Evolutionary conservation across 768 basidiomycete species (phyloP).

Genomic region (Podaxis carcinomalis): DNA sequence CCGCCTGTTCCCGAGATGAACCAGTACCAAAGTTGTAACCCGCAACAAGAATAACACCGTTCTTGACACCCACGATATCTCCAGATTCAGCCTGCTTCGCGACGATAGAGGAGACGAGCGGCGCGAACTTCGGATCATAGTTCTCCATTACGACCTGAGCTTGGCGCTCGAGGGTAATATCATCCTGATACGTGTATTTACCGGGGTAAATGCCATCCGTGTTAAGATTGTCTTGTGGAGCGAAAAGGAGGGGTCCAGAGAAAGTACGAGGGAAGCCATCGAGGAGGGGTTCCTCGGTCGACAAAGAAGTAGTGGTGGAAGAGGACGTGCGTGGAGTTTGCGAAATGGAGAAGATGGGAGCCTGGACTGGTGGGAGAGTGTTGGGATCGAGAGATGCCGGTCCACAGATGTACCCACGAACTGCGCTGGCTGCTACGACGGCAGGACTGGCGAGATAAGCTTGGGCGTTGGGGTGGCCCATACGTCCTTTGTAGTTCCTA

Average conservation of each 20-base stretch:
- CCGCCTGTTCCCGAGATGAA: conserved; percentile 96
- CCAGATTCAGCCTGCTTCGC: conserved; percentile 17
- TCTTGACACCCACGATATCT: conserved; percentile 28
- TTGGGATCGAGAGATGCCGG: conserved; percentile 64
- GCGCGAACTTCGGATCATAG: conserved; percentile 87
- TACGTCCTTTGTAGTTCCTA: conserved; percentile 97
- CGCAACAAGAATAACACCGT: conserved; percentile 78
- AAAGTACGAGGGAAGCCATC: conserved; percentile 82
- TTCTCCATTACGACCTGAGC: conserved; percentile 99
- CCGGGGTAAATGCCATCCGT: conserved; percentile 99
- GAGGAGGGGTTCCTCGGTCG: conserved; percentile 56
- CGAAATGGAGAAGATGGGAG: conserved; percentile 57
- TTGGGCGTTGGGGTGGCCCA: conserved; percentile 93
- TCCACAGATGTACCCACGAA: conserved; percentile 86
- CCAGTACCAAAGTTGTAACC: conserved; percentile 99
- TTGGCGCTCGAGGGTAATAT: conserved; percentile 92
- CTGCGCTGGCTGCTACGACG: conserved; percentile 93
- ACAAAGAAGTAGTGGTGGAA: conserved; percentile 23
- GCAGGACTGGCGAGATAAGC: conserved; percentile 97
- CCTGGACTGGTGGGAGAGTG: conserved; percentile 42
- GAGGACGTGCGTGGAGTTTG: conserved; percentile 22
- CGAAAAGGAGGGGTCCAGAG: conserved; percentile 82
- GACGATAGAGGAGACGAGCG: conserved; percentile 54
- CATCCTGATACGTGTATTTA: conserved; percentile 99
- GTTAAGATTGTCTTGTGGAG: conserved; percentile 95